phyloP scores from a whole-genome alignment of 495 filamentous ascomycete genomes.

The Schizothecium vesticola region DNA sequence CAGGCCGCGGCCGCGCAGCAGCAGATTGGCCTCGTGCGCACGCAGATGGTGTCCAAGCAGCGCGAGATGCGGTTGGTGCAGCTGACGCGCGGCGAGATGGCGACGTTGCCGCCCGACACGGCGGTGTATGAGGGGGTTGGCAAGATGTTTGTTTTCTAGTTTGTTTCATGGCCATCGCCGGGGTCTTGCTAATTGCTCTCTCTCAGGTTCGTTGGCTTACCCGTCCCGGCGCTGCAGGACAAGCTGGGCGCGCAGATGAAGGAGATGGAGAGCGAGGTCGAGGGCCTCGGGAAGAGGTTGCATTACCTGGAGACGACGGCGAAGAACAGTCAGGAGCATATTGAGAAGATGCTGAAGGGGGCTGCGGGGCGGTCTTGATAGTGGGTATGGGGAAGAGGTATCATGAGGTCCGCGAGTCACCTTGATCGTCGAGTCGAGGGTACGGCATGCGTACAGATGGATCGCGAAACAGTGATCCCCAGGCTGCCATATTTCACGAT shows the following conservation, averaged over 20 bases:
- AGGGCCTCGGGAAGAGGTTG: constrained; percentile 79
- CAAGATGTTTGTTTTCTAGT: constrained; percentile 68
- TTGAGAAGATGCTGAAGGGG: constrained; percentile 67
- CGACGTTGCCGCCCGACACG: constrained; percentile 68
- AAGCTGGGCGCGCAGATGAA: constrained; percentile 70
- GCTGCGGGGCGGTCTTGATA: background rate
- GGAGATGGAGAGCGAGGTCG: constrained; percentile 69
- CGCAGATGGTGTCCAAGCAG: constrained; percentile 80
- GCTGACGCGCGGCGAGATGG: constrained; percentile 78
- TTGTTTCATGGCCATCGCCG: background rate
- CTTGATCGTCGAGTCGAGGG: background rate
- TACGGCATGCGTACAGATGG: background rate
- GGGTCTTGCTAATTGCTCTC: background rate
- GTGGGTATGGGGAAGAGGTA: background rate
- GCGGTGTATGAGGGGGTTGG: constrained; percentile 91
- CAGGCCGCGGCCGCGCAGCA: constrained; percentile 84
- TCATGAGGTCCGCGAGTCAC: no score
- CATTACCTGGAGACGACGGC: constrained; percentile 91
- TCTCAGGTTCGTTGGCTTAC: constrained; percentile 76
- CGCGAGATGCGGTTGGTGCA: constrained; percentile 85
- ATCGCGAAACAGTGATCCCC: background rate
- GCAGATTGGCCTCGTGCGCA: constrained; percentile 80
- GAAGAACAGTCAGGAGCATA: constrained; percentile 84
- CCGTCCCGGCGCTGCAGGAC: constrained; percentile 65
- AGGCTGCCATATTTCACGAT: background rate